Evolutionary conservation across 176 grass and related monocot genomes (phyloP).

Genomic region (Carex pumila): DNA sequence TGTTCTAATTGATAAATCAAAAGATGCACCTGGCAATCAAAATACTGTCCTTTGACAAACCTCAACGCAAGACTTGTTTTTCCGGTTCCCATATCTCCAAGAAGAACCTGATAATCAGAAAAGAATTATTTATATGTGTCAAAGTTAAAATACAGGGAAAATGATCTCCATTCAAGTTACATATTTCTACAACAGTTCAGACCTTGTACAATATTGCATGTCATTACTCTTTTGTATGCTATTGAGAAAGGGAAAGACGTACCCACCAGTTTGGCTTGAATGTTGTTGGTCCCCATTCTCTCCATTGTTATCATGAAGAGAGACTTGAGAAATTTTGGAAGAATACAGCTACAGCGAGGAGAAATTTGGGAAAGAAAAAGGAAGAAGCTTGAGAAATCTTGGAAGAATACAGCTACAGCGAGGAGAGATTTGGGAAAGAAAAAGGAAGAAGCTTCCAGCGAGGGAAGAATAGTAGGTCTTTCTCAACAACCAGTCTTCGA

Average conservation of each 20-base stretch:
- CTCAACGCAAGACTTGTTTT: slow-evolving; percentile 74
- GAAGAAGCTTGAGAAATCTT: background rate
- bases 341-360: background rate
- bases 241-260: slow-evolving; percentile 18
- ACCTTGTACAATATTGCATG: too few species aligned
- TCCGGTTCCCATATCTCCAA: slow-evolving; percentile 69
- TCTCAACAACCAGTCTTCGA: background rate
- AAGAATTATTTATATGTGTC: background rate
- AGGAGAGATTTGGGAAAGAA: background rate
- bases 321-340: background rate
- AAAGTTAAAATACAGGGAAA: too few species aligned
- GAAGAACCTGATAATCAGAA: slow-evolving; percentile 36
- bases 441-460: background rate
- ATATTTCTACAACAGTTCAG: too few species aligned
- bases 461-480: background rate
- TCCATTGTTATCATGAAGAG: background rate
- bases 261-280: slow-evolving; percentile 92
- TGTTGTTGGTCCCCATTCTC: slow-evolving; percentile 28
- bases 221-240: too few species aligned
- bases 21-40: slow-evolving; percentile 46
- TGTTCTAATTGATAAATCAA: background rate
- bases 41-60: slow-evolving; percentile 69
- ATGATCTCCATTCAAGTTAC: too few species aligned
- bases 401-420: background rate
- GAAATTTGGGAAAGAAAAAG: background rate